Percentiles rank a stretch among this genome's conserved stretches.
Evolutionary conservation across 2,329 filamentous ascomycete species (phyloP).

Genomic region (Lecanosticta acicola): DNA sequence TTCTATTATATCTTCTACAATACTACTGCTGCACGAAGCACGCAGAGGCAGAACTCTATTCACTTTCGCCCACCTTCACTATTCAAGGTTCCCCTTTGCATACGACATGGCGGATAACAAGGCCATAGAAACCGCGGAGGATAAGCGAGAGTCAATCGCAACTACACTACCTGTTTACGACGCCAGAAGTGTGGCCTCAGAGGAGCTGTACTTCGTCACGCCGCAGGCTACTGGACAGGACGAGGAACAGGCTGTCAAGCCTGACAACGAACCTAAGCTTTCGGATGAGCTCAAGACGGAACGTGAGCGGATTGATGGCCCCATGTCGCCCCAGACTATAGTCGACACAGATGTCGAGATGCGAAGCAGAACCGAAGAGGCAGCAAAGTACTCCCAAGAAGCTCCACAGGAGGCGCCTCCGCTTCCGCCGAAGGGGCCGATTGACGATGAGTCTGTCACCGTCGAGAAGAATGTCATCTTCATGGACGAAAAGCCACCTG

Average conservation of each 20-base stretch:
- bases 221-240: constrained; percentile 5
- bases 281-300: not conserved
- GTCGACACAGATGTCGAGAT: constrained; percentile 1
- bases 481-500: not conserved
- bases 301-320: not conserved
- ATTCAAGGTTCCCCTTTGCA: no score
- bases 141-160: not conserved
- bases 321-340: not conserved
- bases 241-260: not conserved
- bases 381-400: not conserved
- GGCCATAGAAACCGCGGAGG: not conserved
- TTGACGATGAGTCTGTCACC: not conserved
- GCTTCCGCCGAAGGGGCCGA: not conserved
- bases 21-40: not conserved
- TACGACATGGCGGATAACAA: constrained; percentile 2
- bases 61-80: no score
- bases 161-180: not conserved
- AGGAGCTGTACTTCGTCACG: constrained; percentile 5
- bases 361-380: not conserved
- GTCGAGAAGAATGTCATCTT: constrained; percentile 4
- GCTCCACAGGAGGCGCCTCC: constrained; percentile 1
- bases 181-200: not conserved
- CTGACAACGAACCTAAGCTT: not conserved
- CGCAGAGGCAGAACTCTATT: no score
- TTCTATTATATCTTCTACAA: not conserved